Percentiles rank a stretch among this genome's conserved stretches.
phyloP scores from a whole-genome alignment of 208 protist genomes.

The Angomonas desouzai region DNA sequence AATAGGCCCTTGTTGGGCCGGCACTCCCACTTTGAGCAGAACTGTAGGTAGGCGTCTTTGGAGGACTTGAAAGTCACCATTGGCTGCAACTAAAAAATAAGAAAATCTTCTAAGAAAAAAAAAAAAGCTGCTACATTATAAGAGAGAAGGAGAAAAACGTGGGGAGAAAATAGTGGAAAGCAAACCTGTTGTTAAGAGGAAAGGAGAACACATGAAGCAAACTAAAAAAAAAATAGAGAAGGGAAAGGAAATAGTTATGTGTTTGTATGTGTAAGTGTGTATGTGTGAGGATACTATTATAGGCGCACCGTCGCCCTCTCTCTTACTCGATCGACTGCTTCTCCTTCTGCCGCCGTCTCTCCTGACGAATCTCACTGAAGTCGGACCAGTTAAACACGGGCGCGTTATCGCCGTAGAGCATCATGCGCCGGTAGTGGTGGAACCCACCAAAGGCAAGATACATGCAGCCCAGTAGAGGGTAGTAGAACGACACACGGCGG shows the following conservation, averaged over 20 bases:
- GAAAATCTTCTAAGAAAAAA: background rate
- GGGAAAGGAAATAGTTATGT: no score
- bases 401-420: conserved; percentile 83
- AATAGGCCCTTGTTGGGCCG: conserved; percentile 1
- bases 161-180: no score
- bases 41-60: background rate
- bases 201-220: conserved; percentile 15
- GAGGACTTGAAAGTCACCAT: conserved; percentile 31
- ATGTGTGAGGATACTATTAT: background rate
- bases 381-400: conserved; percentile 81
- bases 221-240: background rate
- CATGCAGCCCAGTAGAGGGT: conserved; percentile 69
- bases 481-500: conserved; percentile 79
- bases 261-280: no score
- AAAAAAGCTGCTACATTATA: conserved; percentile 24
- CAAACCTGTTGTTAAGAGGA: no score
- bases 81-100: no score
- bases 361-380: conserved; percentile 43
- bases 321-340: background rate
- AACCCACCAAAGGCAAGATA: conserved; percentile 81
- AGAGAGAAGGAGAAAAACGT: background rate
- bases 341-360: conserved; percentile 15
- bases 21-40: background rate
- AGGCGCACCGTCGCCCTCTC: background rate
- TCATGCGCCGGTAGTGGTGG: conserved; percentile 85